These are phyloP conservation scores for Trametes villosa DNA, from an alignment of 768 basidiomycete genomes.

Conservation along the genomic window DNA sequence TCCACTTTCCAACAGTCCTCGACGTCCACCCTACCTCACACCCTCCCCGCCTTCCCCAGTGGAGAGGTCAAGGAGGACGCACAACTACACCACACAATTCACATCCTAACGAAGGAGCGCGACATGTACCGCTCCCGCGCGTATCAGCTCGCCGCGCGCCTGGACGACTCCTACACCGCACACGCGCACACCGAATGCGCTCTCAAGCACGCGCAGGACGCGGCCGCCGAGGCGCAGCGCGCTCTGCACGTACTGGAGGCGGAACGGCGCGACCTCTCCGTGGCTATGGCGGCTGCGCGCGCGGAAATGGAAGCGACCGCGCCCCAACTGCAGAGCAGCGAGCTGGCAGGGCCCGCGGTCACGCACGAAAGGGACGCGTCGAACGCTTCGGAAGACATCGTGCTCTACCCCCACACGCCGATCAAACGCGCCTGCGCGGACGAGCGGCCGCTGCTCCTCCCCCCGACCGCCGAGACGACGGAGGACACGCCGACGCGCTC, in stretches of 20 bases:
- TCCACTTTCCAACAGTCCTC: too few species aligned
- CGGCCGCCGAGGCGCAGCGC: background rate
- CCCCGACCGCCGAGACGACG: background rate
- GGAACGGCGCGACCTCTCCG: background rate
- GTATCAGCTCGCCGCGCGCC: constrained; percentile 11
- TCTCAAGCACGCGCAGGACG: constrained; percentile 2
- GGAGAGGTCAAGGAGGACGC: background rate
- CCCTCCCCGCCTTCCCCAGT: background rate
- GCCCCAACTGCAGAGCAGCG: too few species aligned
- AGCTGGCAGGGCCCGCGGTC: too few species aligned
- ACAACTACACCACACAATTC: constrained; percentile 3
- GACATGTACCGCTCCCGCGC: constrained; percentile 18
- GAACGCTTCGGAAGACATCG: background rate
- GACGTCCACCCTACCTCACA: background rate
- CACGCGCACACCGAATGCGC: constrained; percentile 1
- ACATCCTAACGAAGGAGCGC: background rate
- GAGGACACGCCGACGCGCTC: constrained; percentile 1
- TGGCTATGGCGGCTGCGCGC: background rate
- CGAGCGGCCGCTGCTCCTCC: constrained; percentile 3
- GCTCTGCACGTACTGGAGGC: background rate
- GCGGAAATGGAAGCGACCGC: background rate
- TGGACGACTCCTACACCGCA: constrained; percentile 7
- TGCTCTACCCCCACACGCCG: background rate
- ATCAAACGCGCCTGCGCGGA: background rate
- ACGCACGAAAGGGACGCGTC: too few species aligned